Conservation (phyloP, 2,329 filamentous ascomycete species). For the Pezicula radicicola region DNA sequence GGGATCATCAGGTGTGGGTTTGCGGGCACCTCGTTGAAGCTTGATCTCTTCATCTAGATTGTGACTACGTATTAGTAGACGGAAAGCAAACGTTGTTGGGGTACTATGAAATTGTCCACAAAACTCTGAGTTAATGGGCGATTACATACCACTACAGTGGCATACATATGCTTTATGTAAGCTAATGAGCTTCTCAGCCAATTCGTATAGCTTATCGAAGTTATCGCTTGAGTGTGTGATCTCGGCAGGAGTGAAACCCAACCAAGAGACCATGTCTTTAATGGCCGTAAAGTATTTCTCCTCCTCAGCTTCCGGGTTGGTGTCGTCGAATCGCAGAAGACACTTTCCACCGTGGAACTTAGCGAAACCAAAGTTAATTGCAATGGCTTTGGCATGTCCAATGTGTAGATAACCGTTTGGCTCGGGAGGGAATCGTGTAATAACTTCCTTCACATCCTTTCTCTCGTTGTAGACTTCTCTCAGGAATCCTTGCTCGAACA, state of each 20-base stretch:
- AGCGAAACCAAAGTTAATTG: conserved; percentile 95
- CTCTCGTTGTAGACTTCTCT: conserved; percentile 68
- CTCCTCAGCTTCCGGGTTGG: conserved; percentile 91
- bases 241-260: conserved; percentile 70
- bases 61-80: conserved; percentile 19
- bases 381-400: conserved; percentile 92
- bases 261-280: conserved; percentile 81
- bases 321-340: conserved; percentile 85
- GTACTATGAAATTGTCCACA: neutral
- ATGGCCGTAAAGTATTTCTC: conserved; percentile 89
- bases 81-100: neutral
- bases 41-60: conserved; percentile 73
- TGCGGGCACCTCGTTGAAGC: conserved; percentile 71
- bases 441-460: conserved; percentile 51
- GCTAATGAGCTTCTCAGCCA: conserved; percentile 80
- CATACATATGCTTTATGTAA: conserved; percentile 78
- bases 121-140: neutral
- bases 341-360: conserved; percentile 72
- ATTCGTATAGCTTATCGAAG: conserved; percentile 79
- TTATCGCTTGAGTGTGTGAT: conserved; percentile 90
- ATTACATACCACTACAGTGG: conserved; percentile 62
- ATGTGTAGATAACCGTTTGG: conserved; percentile 94
- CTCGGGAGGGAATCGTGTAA: conserved; percentile 78
- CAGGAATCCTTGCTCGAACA: conserved; percentile 80
- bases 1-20: too few species aligned